A percentile compares a stretch with the other conserved stretches of the same genome.
These are phyloP conservation scores for Nitzschia inconspicua DNA, from an alignment of 108 stramenopile species.

Conservation along the genomic window DNA sequence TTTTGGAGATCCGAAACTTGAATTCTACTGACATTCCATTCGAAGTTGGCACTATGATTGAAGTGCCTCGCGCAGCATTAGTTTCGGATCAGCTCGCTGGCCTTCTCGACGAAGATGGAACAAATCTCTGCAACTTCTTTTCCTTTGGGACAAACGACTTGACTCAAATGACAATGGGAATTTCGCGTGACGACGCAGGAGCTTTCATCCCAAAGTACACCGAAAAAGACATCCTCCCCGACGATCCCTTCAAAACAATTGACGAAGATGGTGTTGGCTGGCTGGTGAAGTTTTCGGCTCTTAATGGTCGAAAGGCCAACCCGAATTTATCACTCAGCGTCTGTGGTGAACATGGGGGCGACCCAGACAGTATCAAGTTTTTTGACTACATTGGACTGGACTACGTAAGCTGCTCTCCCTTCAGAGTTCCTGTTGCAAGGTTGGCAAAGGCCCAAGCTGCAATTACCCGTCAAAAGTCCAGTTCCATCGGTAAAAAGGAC, in stretches of 20 bases:
- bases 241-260: conserved; percentile 85
- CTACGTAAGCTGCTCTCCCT: conserved; percentile 87
- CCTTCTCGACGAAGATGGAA: conserved; percentile 55
- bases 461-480: no score
- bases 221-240: conserved; percentile 68
- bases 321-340: conserved; percentile 64
- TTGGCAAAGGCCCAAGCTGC: conserved; percentile 69
- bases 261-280: conserved; percentile 82
- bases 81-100: conserved; percentile 69
- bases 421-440: conserved; percentile 86
- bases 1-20: conserved; percentile 38
- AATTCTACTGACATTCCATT: conserved; percentile 34
- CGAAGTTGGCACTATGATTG: conserved; percentile 90
- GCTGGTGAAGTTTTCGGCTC: conserved; percentile 57
- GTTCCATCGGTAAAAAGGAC: no score
- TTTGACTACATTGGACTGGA: conserved; percentile 65
- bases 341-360: conserved; percentile 90
- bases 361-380: conserved; percentile 71
- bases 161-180: conserved; percentile 83
- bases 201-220: conserved; percentile 79
- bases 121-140: conserved; percentile 71
- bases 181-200: conserved; percentile 84
- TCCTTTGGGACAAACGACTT: conserved; percentile 86
- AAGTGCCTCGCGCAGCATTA: conserved; percentile 82
- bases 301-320: conserved; percentile 50